A percentile compares a stretch with the other conserved stretches of the same genome.
These are phyloP conservation scores for Lyophyllum decastes DNA, from an alignment of 768 basidiomycete genomes.

Conservation along the genomic window DNA sequence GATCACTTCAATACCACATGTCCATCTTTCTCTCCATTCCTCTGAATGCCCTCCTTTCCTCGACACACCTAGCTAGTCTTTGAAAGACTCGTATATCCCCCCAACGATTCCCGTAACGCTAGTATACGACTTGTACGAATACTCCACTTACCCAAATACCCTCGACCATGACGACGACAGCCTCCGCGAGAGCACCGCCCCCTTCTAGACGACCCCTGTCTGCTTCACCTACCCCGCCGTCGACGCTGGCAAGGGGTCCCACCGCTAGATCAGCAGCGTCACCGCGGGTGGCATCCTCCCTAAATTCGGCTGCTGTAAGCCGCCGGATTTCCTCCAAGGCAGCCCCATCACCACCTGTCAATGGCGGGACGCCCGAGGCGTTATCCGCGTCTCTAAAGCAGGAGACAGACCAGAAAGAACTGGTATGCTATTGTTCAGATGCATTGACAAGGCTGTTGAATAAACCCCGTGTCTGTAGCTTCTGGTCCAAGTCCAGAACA, in stretches of 20 bases:
- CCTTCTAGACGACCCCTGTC: slow-evolving; percentile 47
- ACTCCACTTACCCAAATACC: background rate
- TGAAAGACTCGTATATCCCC: slow-evolving; percentile 6
- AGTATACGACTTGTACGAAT: slow-evolving; percentile 3
- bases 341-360: slow-evolving; percentile 35
- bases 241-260: slow-evolving; percentile 52
- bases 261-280: slow-evolving; percentile 68
- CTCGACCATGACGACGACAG: slow-evolving; percentile 43
- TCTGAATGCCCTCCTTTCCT: slow-evolving; percentile 7
- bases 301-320: slow-evolving; percentile 43
- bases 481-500: slow-evolving; percentile 75
- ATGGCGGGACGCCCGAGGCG: slow-evolving; percentile 54
- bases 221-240: slow-evolving; percentile 43
- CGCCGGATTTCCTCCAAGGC: slow-evolving; percentile 56
- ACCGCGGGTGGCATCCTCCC: slow-evolving; percentile 54
- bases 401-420: slow-evolving; percentile 82
- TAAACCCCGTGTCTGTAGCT: slow-evolving; percentile 48
- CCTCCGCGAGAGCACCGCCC: slow-evolving; percentile 48
- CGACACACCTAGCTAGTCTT: slow-evolving; percentile 1
- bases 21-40: slow-evolving; percentile 4
- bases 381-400: slow-evolving; percentile 66
- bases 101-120: background rate
- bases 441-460: slow-evolving; percentile 6
- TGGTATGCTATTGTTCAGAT: slow-evolving; percentile 44
- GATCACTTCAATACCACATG: slow-evolving; percentile 4